Conservation (phyloP, 805 yeast species). For the Candida maesae region DNA sequence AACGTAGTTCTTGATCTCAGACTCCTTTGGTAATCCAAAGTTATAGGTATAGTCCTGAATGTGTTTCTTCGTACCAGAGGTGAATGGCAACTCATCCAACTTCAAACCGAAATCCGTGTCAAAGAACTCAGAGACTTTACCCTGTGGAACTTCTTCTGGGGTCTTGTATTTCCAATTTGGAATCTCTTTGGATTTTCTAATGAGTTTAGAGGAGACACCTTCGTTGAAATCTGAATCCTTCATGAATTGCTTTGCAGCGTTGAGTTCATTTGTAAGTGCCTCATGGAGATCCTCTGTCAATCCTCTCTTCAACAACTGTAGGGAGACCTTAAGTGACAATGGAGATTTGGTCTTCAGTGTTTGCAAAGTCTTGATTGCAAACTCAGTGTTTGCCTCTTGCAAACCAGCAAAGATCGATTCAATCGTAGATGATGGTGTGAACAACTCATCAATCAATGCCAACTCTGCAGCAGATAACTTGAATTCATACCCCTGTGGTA, state of each 20-base stretch:
- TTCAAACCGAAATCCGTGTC: conserved; percentile 28
- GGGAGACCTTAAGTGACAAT: conserved; percentile 70
- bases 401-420: conserved; percentile 48
- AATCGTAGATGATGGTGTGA: conserved; percentile 43
- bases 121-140: conserved; percentile 31
- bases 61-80: too few relatives aligned
- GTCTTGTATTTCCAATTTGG: conserved; percentile 49
- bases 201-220: conserved; percentile 60
- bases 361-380: conserved; percentile 56
- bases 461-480: conserved; percentile 55
- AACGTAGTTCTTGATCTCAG: conserved; percentile 59
- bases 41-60: conserved; percentile 44
- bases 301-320: conserved; percentile 64
- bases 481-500: conserved; percentile 61
- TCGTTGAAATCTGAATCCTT: conserved; percentile 60
- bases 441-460: conserved; percentile 63
- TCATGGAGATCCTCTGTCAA: conserved; percentile 51
- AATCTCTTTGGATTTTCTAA: conserved; percentile 53
- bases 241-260: conserved; percentile 74
- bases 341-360: conserved; percentile 67
- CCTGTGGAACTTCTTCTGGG: conserved; percentile 33
- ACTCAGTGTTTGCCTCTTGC: conserved; percentile 51
- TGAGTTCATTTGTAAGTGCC: conserved; percentile 70
- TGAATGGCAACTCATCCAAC: too few relatives aligned
- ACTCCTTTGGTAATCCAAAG: conserved; percentile 78